phyloP scores from a whole-genome alignment of 306 rosid genomes.

The Rosa chinensis region DNA sequence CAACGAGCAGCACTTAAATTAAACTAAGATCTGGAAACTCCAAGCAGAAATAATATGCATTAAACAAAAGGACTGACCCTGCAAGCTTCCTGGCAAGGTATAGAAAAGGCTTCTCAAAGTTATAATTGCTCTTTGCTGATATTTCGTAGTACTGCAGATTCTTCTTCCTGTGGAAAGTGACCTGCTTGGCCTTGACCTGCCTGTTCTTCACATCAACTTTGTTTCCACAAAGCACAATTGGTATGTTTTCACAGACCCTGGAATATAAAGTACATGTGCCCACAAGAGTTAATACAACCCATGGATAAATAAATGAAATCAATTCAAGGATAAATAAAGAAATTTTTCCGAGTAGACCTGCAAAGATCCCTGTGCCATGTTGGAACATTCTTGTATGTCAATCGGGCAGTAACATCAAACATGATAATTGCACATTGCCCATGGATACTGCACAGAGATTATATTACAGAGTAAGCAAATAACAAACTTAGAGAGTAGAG shows the following conservation, averaged over 20 bases:
- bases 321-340: background rate
- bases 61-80: conserved; percentile 36
- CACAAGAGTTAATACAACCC: background rate
- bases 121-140: conserved; percentile 84
- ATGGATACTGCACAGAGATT: conserved; percentile 50
- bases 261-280: background rate
- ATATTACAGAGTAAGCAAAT: too few species aligned
- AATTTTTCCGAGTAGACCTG: conserved; percentile 26
- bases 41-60: background rate
- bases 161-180: conserved; percentile 82
- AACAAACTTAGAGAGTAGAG: too few species aligned
- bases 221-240: conserved; percentile 80
- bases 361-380: conserved; percentile 87
- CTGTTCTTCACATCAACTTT: conserved; percentile 90
- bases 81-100: conserved; percentile 90
- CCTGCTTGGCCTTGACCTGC: conserved; percentile 87
- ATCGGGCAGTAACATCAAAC: conserved; percentile 76
- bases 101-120: conserved; percentile 75
- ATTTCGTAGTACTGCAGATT: conserved; percentile 80
- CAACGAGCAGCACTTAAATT: conserved; percentile 24
- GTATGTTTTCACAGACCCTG: conserved; percentile 85
- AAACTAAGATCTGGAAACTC: background rate
- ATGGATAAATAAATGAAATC: background rate
- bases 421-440: conserved; percentile 82
- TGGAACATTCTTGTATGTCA: conserved; percentile 78